These are phyloP conservation scores for Penicillium canariense DNA, from an alignment of 495 filamentous ascomycete genomes.

Conservation along the genomic window DNA sequence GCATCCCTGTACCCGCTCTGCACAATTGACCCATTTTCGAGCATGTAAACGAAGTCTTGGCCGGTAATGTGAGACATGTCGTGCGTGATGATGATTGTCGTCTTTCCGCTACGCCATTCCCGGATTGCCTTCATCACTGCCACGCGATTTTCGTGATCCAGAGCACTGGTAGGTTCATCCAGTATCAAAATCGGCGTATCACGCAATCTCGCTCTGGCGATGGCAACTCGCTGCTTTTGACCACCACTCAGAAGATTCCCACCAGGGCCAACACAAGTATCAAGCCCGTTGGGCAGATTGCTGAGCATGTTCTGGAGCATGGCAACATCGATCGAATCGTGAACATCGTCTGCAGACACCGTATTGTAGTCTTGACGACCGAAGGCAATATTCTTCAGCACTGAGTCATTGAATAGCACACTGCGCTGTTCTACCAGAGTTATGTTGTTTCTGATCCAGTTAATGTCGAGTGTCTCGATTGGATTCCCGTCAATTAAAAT, in stretches of 20 bases:
- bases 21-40: conserved; percentile 68
- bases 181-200: conserved; percentile 79
- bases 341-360: conserved; percentile 54
- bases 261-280: conserved; percentile 69
- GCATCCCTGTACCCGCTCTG: conserved; percentile 61
- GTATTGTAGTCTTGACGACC: conserved; percentile 52
- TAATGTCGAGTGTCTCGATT: conserved; percentile 59
- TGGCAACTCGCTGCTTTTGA: conserved; percentile 73
- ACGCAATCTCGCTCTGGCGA: conserved; percentile 74
- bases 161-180: conserved; percentile 79
- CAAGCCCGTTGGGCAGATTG: conserved; percentile 66
- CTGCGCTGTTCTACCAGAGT: conserved; percentile 82
- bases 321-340: conserved; percentile 56
- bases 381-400: conserved; percentile 78
- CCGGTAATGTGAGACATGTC: conserved; percentile 77
- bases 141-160: conserved; percentile 71
- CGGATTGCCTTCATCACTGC: conserved; percentile 72
- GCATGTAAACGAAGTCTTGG: conserved; percentile 75
- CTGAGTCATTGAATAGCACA: conserved; percentile 78
- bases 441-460: conserved; percentile 77
- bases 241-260: conserved; percentile 80
- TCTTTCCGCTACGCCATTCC: conserved; percentile 65
- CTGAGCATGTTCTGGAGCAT: conserved; percentile 71
- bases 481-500: conserved; percentile 67
- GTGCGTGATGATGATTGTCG: conserved; percentile 86